Conservation (phyloP, 495 filamentous ascomycete genomes). For the Hypoxylon rickii region DNA sequence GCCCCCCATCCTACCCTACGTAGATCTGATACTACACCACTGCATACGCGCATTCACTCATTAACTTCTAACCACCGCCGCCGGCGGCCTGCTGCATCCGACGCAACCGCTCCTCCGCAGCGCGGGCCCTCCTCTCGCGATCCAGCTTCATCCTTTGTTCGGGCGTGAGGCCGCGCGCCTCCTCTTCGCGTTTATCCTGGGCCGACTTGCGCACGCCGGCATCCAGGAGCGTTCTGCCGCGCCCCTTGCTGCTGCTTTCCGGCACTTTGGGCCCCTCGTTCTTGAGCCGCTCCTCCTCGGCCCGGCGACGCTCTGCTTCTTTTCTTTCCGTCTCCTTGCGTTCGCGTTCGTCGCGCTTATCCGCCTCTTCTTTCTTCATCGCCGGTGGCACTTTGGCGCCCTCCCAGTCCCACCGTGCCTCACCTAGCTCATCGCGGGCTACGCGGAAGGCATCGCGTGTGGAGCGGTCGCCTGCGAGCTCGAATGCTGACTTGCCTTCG, state of each 20-base stretch:
- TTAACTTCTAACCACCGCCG: too few species aligned
- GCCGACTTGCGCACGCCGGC: conserved; percentile 63
- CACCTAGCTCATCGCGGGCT: conserved; percentile 79
- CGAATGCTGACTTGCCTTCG: conserved; percentile 77
- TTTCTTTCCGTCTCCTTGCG: conserved; percentile 55
- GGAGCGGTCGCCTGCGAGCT: conserved; percentile 81
- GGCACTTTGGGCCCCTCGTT: conserved; percentile 52
- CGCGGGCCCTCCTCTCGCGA: conserved; percentile 78
- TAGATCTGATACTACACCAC: too few species aligned
- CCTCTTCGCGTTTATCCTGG: conserved; percentile 78
- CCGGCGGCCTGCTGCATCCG: conserved; percentile 61
- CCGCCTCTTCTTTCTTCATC: conserved; percentile 69
- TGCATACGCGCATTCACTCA: background rate
- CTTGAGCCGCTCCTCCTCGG: conserved; percentile 65
- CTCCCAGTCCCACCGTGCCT: conserved; percentile 79
- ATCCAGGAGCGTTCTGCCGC: conserved; percentile 52
- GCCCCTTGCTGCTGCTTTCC: conserved; percentile 39
- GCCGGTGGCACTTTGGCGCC: conserved; percentile 69
- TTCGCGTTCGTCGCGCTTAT: conserved; percentile 65
- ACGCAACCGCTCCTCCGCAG: conserved; percentile 83
- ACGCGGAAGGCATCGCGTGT: conserved; percentile 93
- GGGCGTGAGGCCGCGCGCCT: conserved; percentile 79
- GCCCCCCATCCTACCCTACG: too few species aligned
- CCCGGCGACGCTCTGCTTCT: conserved; percentile 67
- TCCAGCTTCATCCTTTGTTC: conserved; percentile 83